Evolutionary conservation across 2,329 filamentous ascomycete species (phyloP).

Genomic region (Fusarium buxicola): DNA sequence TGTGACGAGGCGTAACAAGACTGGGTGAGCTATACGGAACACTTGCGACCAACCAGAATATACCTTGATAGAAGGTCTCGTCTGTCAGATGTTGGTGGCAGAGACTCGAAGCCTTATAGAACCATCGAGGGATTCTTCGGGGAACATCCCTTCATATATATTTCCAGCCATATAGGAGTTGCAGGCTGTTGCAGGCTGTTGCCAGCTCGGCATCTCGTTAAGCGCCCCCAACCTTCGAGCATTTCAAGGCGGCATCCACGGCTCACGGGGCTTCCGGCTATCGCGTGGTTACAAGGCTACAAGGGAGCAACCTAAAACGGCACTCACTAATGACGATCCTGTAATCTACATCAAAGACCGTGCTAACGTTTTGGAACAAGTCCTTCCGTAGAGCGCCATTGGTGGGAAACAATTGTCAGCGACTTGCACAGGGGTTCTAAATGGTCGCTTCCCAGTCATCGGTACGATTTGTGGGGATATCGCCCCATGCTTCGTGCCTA

Average conservation of each 20-base stretch:
- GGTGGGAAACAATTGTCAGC: not conserved
- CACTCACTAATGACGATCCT: not conserved
- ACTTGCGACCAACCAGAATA: not conserved
- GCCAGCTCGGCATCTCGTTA: not conserved
- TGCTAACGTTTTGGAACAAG: not conserved
- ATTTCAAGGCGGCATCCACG: not conserved
- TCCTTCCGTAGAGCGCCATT: not conserved
- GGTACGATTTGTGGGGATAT: conserved; percentile 8
- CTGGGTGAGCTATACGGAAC: not conserved
- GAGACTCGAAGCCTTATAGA: not conserved
- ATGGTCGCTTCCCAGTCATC: not conserved
- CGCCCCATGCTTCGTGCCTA: conserved; percentile 1
- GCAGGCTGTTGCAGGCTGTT: too few species aligned
- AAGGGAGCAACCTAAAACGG: not conserved
- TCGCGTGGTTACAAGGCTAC: not conserved
- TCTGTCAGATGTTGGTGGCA: too few species aligned
- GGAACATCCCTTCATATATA: not conserved
- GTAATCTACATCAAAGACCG: conserved; percentile 9
- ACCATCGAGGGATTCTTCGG: not conserved
- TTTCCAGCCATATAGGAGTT: not conserved
- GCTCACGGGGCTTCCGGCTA: not conserved
- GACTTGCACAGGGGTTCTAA: not conserved
- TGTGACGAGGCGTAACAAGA: not conserved
- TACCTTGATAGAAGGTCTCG: not conserved
- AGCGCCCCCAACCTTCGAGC: not conserved